These are phyloP conservation scores for Hypholoma fasciculare DNA, from an alignment of 768 basidiomycete species.

Conservation along the genomic window DNA sequence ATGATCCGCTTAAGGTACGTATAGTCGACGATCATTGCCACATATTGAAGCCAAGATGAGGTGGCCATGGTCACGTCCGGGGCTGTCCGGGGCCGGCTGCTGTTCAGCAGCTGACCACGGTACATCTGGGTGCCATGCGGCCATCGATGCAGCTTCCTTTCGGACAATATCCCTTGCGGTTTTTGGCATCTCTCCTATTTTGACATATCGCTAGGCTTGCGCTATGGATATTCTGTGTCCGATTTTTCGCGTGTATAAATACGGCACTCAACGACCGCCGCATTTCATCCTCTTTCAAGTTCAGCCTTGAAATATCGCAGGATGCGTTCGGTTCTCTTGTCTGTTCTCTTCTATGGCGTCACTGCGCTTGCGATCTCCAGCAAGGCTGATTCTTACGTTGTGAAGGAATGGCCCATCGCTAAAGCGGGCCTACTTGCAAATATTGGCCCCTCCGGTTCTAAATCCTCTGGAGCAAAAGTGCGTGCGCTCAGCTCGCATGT, in stretches of 20 bases:
- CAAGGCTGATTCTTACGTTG: conserved; percentile 50
- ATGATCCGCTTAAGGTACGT: no score
- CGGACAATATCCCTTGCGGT: neutral
- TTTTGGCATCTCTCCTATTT: neutral
- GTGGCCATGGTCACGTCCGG: no score
- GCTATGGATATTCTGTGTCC: neutral
- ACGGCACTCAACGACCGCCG: neutral
- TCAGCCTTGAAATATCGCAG: neutral
- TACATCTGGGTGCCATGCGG: neutral
- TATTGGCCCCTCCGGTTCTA: conserved; percentile 60
- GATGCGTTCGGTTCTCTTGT: conserved; percentile 34
- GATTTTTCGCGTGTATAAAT: neutral
- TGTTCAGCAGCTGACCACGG: neutral
- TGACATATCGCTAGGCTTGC: neutral
- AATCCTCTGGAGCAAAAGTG: conserved; percentile 55
- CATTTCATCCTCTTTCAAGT: neutral
- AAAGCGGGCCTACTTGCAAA: conserved; percentile 71
- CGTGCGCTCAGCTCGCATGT: conserved; percentile 16
- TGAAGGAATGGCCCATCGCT: conserved; percentile 56
- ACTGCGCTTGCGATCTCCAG: conserved; percentile 21
- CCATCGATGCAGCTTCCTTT: neutral
- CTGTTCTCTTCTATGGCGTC: conserved; percentile 24
- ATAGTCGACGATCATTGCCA: no score
- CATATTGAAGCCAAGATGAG: no score
- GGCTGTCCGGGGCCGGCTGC: no score